Base-by-base conservation (phyloP, 2,329 filamentous ascomycete species). In the Claviceps sp. region DNA sequence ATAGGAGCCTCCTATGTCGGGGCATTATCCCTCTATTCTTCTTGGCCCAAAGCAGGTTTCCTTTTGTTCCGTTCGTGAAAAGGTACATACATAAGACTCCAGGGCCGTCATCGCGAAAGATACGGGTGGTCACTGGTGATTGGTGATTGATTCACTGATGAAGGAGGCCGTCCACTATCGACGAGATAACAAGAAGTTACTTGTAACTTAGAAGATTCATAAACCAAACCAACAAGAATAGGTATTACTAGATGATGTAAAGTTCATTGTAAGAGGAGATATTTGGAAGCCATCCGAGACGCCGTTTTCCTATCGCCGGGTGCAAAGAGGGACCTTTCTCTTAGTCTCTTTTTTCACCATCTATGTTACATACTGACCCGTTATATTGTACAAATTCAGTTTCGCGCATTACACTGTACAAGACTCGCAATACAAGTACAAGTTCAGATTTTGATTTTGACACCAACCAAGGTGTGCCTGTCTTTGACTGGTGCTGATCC, bases 361-460 rank as follows among this genome's bases (percentile, higher is more conserved):
- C 48, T 42, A 20, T 45, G 20, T 47, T 53, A 53, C 52, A 53
- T 38, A 43, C 18, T 18, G 44, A 44, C 40, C 40, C 30, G n/a
- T 45, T 24, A 37, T 51, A 43, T 45, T 54, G 34, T 54, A 51
- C 52, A 54, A 34, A 14, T 40, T n/a, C 30, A 34, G 37, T 11
- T 44, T 42, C 13, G 43, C 14, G 20, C 45, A n/a, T 16, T 22
- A 16, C 4, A 18, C 18, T 20, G 22, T 43, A 9, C 49, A 38
- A 22, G 34, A 36, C 46, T 16, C 7, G 44, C 24, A 37, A 48
- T 48, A 49, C 36, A 48, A 41, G 34, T 45, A 48, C 52, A 48
- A 40, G 30, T 14, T 38, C 47, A 18, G 18, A 9, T 26, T 45
- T 36, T 22, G 4, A 22, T 30, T 30, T 30, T 22, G 18, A 18